phyloP scores from a whole-genome alignment of 2,329 filamentous ascomycete species.

The Exophiala sideris region DNA sequence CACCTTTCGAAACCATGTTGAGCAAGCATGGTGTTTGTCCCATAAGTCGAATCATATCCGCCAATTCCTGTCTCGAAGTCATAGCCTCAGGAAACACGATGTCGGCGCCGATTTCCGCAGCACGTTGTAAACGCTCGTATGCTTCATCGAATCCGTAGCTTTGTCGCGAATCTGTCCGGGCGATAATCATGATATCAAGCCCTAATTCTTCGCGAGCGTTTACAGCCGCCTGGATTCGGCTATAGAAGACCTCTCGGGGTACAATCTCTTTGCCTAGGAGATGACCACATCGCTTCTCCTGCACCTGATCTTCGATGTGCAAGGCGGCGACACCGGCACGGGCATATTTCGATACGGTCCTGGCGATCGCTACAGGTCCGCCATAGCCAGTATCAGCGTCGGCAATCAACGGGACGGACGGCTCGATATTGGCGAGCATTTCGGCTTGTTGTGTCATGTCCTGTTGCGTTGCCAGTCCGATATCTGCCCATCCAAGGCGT shows the following conservation, averaged over 20 bases:
- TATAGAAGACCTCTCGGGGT: conserved; percentile 32
- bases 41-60: conserved; percentile 34
- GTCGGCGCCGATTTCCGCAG: conserved; percentile 39
- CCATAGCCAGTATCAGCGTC: conserved; percentile 55
- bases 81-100: conserved; percentile 42
- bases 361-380: conserved; percentile 46
- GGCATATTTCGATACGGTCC: conserved; percentile 50
- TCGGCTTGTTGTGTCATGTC: conserved; percentile 54
- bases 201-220: conserved; percentile 36
- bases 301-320: conserved; percentile 53
- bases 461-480: conserved; percentile 51
- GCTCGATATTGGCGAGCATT: conserved; percentile 52
- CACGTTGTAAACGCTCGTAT: conserved; percentile 35
- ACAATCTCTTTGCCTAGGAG: conserved; percentile 40
- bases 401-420: conserved; percentile 49
- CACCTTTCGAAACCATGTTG: conserved; percentile 45
- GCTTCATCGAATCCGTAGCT: conserved; percentile 40
- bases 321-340: conserved; percentile 54
- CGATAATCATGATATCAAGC: conserved; percentile 44
- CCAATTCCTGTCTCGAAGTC: conserved; percentile 36
- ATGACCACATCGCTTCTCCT: conserved; percentile 42
- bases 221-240: conserved; percentile 38
- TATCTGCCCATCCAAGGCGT: conserved; percentile 48
- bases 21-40: conserved; percentile 39
- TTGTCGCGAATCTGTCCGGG: conserved; percentile 39